Evolutionary conservation across 2,329 filamentous ascomycete genomes (phyloP).

Genomic region (Mycosphaerella sp.): DNA sequence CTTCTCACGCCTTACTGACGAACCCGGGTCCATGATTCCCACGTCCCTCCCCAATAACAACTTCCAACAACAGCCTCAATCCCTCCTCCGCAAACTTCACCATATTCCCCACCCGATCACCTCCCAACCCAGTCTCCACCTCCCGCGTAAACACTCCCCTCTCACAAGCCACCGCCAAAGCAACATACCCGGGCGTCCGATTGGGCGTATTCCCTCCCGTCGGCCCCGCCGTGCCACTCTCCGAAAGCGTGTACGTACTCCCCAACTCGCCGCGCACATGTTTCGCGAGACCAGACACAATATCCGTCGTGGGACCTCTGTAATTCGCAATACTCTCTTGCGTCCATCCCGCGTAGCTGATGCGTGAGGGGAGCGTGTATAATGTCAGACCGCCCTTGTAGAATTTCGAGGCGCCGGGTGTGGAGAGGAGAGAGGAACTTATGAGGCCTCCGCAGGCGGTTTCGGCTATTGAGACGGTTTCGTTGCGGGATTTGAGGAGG

Average conservation of each 20-base stretch:
- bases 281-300: constrained; percentile 52
- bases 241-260: constrained; percentile 53
- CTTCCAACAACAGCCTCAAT: constrained; percentile 52
- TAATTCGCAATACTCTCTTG: constrained; percentile 48
- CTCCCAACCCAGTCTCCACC: constrained; percentile 49
- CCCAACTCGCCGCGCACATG: constrained; percentile 51
- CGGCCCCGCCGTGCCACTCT: constrained; percentile 60
- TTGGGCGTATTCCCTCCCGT: constrained; percentile 53
- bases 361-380: constrained; percentile 54
- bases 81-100: constrained; percentile 55
- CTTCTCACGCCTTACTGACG: constrained; percentile 16
- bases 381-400: constrained; percentile 59
- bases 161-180: constrained; percentile 53
- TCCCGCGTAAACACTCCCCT: constrained; percentile 50
- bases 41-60: constrained; percentile 42
- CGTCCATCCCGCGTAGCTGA: constrained; percentile 58
- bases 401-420: constrained; percentile 52
- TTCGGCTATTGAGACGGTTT: constrained; percentile 57
- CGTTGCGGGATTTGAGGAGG: constrained; percentile 50
- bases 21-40: not conserved
- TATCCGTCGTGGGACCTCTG: constrained; percentile 53
- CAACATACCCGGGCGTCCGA: constrained; percentile 58
- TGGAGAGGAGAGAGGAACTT: constrained; percentile 53
- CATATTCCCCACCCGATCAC: constrained; percentile 57
- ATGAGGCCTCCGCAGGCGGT: constrained; percentile 60